These are phyloP conservation scores for Boletus subluridellus DNA, from an alignment of 1,284 basidiomycete species.

Conservation along the genomic window DNA sequence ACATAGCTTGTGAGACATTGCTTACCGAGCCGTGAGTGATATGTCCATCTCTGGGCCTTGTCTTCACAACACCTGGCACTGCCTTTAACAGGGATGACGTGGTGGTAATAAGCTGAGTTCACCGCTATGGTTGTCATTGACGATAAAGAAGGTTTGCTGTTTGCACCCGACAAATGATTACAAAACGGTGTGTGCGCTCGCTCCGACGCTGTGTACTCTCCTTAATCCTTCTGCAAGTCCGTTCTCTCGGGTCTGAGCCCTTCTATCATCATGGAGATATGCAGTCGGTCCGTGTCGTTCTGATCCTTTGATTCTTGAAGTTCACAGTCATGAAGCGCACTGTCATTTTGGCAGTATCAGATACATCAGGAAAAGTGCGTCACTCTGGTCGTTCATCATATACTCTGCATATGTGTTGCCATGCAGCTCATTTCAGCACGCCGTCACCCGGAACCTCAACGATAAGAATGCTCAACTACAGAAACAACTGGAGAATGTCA, in stretches of 20 bases:
- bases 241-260: slow-evolving; percentile 76
- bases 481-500: slow-evolving; percentile 75
- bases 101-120: slow-evolving; percentile 48
- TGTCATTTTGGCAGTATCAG: slow-evolving; percentile 87
- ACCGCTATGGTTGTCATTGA: slow-evolving; percentile 3
- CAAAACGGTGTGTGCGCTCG: slow-evolving; percentile 62
- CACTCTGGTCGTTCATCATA: neutral
- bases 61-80: neutral
- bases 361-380: slow-evolving; percentile 75
- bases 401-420: slow-evolving; percentile 3
- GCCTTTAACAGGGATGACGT: slow-evolving; percentile 66
- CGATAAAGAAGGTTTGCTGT: slow-evolving; percentile 58
- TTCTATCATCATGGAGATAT: slow-evolving; percentile 72
- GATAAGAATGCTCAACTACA: slow-evolving; percentile 77
- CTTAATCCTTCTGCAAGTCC: slow-evolving; percentile 48
- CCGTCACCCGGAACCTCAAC: slow-evolving; percentile 70
- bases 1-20: slow-evolving; percentile 70
- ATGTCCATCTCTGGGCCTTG: slow-evolving; percentile 1
- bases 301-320: neutral
- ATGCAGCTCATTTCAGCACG: slow-evolving; percentile 72
- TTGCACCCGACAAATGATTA: slow-evolving; percentile 81
- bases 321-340: slow-evolving; percentile 48
- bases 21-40: slow-evolving; percentile 67
- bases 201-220: slow-evolving; percentile 3
- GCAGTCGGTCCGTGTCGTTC: slow-evolving; percentile 54